Percentiles rank a stretch among this genome's conserved stretches.
Conservation (phyloP, 2,329 filamentous ascomycete species). For the Aspergillus aculeatinus region DNA sequence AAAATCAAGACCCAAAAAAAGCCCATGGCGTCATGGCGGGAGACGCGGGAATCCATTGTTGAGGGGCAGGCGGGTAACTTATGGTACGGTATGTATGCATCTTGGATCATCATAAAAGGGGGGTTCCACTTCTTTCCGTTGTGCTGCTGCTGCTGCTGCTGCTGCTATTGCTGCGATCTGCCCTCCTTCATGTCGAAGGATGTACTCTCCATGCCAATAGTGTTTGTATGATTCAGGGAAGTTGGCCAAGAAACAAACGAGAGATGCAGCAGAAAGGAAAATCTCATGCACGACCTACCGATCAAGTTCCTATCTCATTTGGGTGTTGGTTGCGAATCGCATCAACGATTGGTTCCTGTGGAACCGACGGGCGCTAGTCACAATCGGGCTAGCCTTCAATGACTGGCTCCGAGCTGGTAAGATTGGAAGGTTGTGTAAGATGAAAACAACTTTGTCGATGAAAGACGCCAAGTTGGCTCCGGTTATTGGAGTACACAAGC, state of each 20-base stretch:
- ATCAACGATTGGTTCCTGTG: conserved; percentile 10
- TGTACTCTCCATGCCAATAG: background rate
- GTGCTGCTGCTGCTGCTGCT: background rate
- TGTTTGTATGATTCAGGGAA: background rate
- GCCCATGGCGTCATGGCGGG: conserved; percentile 22
- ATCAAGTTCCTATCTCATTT: background rate
- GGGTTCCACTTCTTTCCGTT: conserved; percentile 2
- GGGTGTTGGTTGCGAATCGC: background rate
- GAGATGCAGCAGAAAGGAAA: background rate
- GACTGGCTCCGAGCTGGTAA: background rate
- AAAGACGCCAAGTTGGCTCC: background rate
- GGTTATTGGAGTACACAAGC: background rate
- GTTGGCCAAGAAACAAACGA: background rate
- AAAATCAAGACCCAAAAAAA: conserved; percentile 9
- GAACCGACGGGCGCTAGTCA: conserved; percentile 11
- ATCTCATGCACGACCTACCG: background rate
- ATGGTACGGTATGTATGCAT: conserved; percentile 16
- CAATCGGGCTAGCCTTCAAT: background rate
- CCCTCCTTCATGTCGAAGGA: background rate
- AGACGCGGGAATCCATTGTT: conserved; percentile 6
- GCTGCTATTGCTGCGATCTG: background rate
- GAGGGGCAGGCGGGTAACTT: conserved; percentile 8
- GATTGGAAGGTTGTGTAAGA: too few species aligned
- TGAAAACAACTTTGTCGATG: background rate
- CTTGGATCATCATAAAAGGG: background rate